Evolutionary conservation across 2,329 filamentous ascomycete genomes (phyloP), one percentile per base, ranked within the genome.

Genomic region (Cylindrodendrum hubeiense): DNA sequence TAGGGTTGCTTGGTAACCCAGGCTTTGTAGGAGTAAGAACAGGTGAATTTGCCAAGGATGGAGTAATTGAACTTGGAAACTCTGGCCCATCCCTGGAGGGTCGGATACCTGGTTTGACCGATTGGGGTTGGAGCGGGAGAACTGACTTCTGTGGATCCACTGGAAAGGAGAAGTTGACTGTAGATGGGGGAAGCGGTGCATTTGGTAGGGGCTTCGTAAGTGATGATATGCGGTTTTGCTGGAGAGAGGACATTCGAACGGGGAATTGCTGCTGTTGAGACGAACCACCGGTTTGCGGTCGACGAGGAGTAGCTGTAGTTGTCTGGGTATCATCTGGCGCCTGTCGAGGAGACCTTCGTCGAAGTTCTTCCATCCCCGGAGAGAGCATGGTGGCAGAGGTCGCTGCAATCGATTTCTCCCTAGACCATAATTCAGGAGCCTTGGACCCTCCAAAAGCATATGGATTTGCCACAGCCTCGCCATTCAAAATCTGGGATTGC

Each of bases 301-400:
- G 53, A 5, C 30, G 34, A 46, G 62, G 28, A 26, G 46, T 46
- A 4, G 21, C 26, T 17, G 50, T 37, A 21, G 55, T 60, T 24
- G 26, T n/a, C 17, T 44, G 54, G 5, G 49, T 7, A 22, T 41
- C 24, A 30, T 54, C 47, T 5, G 54, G 53, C 6, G 76, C 69
- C 9, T 83, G 79, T 50, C 83, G 78, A 17, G 87, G 86, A 2
- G 87, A 89, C 49, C 87, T 80, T 68, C 84, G 81, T 12, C 86
- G 81, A 28, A 88, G 69, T 46, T 83, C 83, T 7, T 87, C 85
- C 4, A 78, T 74, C 2, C 81, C 82, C 0, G 86, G 86, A 4
- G 87, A 89, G 7, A 85, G 74, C 70, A 87, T 82, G 8, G 82
- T 79, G 2, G 83, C 84, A 12, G 83, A 84, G 4, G 82, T 83